phyloP scores from a whole-genome alignment of 768 basidiomycete genomes.

The Auriculariales sp. region DNA sequence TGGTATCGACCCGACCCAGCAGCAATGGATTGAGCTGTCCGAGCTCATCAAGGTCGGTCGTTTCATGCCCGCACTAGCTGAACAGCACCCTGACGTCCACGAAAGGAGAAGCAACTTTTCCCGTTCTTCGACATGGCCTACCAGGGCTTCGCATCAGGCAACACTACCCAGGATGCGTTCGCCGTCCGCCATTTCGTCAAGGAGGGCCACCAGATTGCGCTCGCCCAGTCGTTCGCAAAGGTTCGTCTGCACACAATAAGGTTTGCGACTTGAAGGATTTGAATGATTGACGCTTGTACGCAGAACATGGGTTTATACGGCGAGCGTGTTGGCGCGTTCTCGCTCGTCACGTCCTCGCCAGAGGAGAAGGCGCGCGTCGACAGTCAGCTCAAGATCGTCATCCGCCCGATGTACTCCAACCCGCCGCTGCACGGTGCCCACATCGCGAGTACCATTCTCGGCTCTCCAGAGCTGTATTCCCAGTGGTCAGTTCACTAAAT shows the following conservation, averaged over 20 bases:
- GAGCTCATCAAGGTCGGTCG: constrained; percentile 49
- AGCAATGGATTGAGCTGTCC: constrained; percentile 86
- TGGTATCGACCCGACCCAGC: constrained; percentile 85
- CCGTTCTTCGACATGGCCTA: constrained; percentile 99
- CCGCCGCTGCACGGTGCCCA: constrained; percentile 84
- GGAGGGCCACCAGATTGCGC: constrained; percentile 78
- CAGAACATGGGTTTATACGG: constrained; percentile 96
- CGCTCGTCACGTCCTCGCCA: constrained; percentile 50
- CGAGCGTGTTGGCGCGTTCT: constrained; percentile 96
- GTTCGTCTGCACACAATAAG: constrained; percentile 11
- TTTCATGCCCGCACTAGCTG: not conserved
- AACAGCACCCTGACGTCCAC: not conserved
- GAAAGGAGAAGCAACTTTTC: constrained; percentile 73
- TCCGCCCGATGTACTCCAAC: constrained; percentile 97
- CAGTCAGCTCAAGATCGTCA: constrained; percentile 88
- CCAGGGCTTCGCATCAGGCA: constrained; percentile 96
- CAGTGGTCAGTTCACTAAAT: constrained; percentile 39
- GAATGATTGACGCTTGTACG: not conserved
- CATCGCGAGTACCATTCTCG: constrained; percentile 74
- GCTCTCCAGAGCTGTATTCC: constrained; percentile 53
- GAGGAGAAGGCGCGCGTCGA: constrained; percentile 79
- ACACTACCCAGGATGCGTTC: constrained; percentile 80
- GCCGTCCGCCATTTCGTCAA: constrained; percentile 89
- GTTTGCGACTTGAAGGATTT: not conserved
- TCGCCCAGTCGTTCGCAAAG: constrained; percentile 94